Percentiles rank a stretch among this genome's conserved stretches.
These are phyloP conservation scores for Hymenoscyphus infarciens DNA, from an alignment of 2,329 filamentous ascomycete species.

Conservation along the genomic window DNA sequence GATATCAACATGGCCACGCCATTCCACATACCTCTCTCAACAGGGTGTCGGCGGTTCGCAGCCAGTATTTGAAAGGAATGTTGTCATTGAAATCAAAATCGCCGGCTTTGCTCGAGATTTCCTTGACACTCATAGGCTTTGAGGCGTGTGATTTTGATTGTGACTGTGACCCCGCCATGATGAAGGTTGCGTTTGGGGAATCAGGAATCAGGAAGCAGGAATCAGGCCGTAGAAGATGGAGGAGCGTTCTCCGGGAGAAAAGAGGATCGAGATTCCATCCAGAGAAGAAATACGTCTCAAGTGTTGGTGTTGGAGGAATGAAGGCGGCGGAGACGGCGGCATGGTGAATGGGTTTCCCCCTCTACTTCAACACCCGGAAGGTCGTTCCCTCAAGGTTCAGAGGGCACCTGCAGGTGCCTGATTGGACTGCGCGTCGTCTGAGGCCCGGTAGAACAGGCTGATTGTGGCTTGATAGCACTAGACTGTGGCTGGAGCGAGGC, in stretches of 20 bases:
- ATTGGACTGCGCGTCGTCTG: not conserved
- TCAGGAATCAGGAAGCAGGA: not conserved
- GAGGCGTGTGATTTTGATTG: constrained; percentile 19
- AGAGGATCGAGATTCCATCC: not conserved
- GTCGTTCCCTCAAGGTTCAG: not conserved
- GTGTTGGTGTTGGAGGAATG: not conserved
- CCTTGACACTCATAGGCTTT: constrained; percentile 66
- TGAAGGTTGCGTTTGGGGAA: constrained; percentile 5
- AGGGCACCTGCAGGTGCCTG: not conserved
- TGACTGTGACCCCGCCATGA: constrained; percentile 31
- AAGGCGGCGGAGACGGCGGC: not conserved
- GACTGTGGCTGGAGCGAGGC: not conserved
- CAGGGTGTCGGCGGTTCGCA: constrained; percentile 74
- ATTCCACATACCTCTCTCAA: constrained; percentile 66
- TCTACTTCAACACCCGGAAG: not conserved
- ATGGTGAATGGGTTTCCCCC: not conserved
- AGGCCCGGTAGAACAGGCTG: too few relatives aligned
- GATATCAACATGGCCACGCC: not conserved
- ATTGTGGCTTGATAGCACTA: too few relatives aligned
- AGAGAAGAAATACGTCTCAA: not conserved
- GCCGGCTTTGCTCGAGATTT: constrained; percentile 71
- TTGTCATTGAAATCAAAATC: constrained; percentile 77
- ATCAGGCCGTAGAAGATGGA: not conserved
- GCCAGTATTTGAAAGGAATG: constrained; percentile 76
- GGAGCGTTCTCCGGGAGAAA: not conserved